Conservation (phyloP, 2,329 filamentous ascomycete species). For the Neurospora sp. region DNA sequence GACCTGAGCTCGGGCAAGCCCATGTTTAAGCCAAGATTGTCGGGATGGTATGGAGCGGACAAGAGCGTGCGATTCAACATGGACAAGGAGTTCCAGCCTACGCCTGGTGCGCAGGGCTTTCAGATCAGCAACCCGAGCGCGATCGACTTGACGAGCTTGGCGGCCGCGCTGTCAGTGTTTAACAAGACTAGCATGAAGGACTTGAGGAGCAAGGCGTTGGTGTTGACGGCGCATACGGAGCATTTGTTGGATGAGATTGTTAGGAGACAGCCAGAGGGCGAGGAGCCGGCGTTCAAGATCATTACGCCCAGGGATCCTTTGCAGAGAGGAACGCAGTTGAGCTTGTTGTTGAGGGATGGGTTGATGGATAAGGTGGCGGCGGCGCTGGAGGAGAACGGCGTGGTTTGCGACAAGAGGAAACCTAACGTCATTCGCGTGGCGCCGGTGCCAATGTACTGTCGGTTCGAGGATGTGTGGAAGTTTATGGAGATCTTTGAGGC, state of each 20-base stretch:
- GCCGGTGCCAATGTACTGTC: conserved; percentile 77
- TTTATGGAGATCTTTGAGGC: conserved; percentile 18
- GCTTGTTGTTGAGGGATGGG: conserved; percentile 57
- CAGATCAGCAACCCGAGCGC: conserved; percentile 56
- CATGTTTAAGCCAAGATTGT: conserved; percentile 55
- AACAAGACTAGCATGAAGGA: conserved; percentile 58
- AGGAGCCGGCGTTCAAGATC: conserved; percentile 40
- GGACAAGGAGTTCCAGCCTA: conserved; percentile 71
- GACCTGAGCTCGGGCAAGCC: conserved; percentile 31
- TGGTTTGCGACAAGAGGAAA: conserved; percentile 74
- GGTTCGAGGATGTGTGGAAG: conserved; percentile 55
- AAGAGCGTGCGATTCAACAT: conserved; percentile 71
- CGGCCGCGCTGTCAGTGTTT: conserved; percentile 66
- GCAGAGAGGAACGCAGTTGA: conserved; percentile 71
- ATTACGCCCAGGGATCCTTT: conserved; percentile 61
- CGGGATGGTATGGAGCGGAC: conserved; percentile 83
- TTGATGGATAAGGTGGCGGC: conserved; percentile 59
- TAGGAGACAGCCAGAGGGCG: conserved; percentile 18
- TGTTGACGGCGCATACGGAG: conserved; percentile 70
- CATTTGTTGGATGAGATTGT: conserved; percentile 45
- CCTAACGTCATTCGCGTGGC: conserved; percentile 79
- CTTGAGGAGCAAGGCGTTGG: conserved; percentile 61
- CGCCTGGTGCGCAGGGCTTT: conserved; percentile 49
- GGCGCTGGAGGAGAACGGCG: conserved; percentile 55
- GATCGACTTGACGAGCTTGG: conserved; percentile 66